Evolutionary conservation across 2,329 filamentous ascomycete species (phyloP).

Genomic region (Tolypocladium nubicola): DNA sequence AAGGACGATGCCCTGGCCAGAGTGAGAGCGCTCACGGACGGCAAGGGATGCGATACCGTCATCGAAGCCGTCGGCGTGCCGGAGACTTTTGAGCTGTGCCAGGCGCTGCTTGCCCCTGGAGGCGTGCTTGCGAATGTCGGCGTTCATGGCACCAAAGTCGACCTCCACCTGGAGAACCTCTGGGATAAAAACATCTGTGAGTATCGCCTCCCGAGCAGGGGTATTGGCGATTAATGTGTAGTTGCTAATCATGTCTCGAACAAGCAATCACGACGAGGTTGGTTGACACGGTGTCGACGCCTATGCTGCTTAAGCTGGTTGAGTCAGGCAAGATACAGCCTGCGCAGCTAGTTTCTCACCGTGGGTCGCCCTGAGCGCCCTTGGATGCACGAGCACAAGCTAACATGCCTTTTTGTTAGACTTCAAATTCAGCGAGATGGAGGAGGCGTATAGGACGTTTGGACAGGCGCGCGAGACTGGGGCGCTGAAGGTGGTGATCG

Average conservation of each 20-base stretch:
- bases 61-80: slow-evolving; percentile 48
- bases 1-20: slow-evolving; percentile 22
- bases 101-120: slow-evolving; percentile 40
- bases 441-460: slow-evolving; percentile 33
- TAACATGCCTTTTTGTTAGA: slow-evolving; percentile 11
- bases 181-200: slow-evolving; percentile 44
- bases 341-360: slow-evolving; percentile 32
- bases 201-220: slow-evolving; percentile 8
- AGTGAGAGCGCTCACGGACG: slow-evolving; percentile 34
- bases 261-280: slow-evolving; percentile 34
- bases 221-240: fast-evolving
- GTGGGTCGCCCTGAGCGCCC: slow-evolving; percentile 13
- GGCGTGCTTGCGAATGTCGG: slow-evolving; percentile 47
- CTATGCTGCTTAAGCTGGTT: slow-evolving; percentile 36
- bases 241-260: background rate
- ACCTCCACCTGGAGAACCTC: slow-evolving; percentile 40
- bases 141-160: slow-evolving; percentile 42
- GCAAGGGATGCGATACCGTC: slow-evolving; percentile 43
- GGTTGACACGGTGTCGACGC: slow-evolving; percentile 35
- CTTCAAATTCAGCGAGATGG: slow-evolving; percentile 30
- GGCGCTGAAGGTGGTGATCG: slow-evolving; percentile 33
- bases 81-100: slow-evolving; percentile 40
- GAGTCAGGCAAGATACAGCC: slow-evolving; percentile 29
- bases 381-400: background rate
- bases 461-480: slow-evolving; percentile 27